Evolutionary conservation across 345 rosid genomes (phyloP).

Genomic region (Clausena lansium): DNA sequence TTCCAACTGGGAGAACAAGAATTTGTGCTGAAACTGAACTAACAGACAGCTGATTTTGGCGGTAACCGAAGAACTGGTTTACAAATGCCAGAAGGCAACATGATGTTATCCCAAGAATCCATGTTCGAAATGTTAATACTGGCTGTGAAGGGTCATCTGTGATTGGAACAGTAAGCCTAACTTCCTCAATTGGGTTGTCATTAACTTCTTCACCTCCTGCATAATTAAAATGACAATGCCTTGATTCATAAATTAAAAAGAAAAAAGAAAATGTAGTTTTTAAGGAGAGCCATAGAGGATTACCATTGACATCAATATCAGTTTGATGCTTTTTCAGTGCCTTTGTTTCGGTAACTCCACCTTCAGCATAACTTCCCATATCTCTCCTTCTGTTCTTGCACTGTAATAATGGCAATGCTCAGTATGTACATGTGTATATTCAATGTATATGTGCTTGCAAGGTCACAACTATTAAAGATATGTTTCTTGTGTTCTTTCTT

Average conservation of each 20-base stretch:
- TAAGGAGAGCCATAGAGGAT: neutral
- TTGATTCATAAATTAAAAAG: neutral
- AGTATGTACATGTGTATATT: neutral
- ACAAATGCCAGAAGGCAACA: constrained; percentile 32
- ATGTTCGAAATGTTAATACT: constrained; percentile 44
- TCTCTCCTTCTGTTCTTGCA: neutral
- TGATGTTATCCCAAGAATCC: constrained; percentile 36
- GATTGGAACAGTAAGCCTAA: constrained; percentile 40
- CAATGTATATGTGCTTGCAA: neutral
- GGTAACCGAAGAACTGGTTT: constrained; percentile 40
- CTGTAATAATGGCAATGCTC: neutral
- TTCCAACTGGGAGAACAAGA: constrained; percentile 39
- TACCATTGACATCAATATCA: neutral
- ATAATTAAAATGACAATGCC: constrained; percentile 13
- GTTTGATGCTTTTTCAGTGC: neutral
- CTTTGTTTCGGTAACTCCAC: neutral
- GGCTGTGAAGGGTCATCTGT: constrained; percentile 35
- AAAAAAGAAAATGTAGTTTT: neutral
- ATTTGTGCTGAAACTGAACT: constrained; percentile 38
- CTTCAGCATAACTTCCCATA: constrained; percentile 10
- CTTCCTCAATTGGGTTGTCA: constrained; percentile 64
- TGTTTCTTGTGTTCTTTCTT: neutral
- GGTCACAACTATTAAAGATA: neutral
- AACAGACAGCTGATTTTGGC: constrained; percentile 27
- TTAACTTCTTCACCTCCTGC: constrained; percentile 34